Percentiles rank a stretch among this genome's conserved stretches.
These are phyloP conservation scores for Ceratocystis lukuohia DNA, from an alignment of 2,329 filamentous ascomycete genomes.

Conservation along the genomic window DNA sequence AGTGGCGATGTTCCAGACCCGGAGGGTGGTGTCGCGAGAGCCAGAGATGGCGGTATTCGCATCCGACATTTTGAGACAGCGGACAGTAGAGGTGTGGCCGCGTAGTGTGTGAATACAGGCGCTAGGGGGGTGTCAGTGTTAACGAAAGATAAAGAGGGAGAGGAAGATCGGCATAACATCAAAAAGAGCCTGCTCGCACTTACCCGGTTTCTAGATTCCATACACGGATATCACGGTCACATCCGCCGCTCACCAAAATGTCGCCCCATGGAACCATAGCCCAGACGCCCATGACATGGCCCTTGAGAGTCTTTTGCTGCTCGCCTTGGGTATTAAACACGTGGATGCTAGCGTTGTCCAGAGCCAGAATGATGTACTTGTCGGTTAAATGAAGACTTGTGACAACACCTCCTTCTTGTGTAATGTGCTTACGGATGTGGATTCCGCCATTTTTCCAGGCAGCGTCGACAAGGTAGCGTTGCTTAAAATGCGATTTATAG, in stretches of 20 bases:
- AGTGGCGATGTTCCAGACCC: conserved; percentile 86
- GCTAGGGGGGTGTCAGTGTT: conserved; percentile 30
- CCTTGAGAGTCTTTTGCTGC: conserved; percentile 75
- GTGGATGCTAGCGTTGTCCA: conserved; percentile 97
- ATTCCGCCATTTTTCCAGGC: conserved; percentile 90
- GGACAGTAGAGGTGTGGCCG: conserved; percentile 90
- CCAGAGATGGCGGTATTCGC: conserved; percentile 89
- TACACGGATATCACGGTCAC: conserved; percentile 88
- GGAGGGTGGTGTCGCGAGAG: conserved; percentile 82
- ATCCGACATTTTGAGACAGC: conserved; percentile 96
- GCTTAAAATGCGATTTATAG: conserved; percentile 95
- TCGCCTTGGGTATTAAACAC: conserved; percentile 90
- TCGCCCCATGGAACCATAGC: conserved; percentile 98
- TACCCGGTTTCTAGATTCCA: conserved; percentile 94
- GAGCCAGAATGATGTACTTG: conserved; percentile 92
- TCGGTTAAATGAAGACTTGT: conserved; percentile 87
- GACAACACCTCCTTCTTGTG: conserved; percentile 90
- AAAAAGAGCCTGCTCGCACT: conserved; percentile 24
- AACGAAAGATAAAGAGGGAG: neutral
- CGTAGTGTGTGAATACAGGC: conserved; percentile 68
- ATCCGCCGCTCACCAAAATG: conserved; percentile 86
- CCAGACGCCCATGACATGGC: conserved; percentile 99
- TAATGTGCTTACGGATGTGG: conserved; percentile 74
- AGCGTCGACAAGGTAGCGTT: conserved; percentile 90
- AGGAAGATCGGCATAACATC: neutral